Base-by-base conservation (phyloP, 306 rosid species). In the Astragalus membranaceus region DNA sequence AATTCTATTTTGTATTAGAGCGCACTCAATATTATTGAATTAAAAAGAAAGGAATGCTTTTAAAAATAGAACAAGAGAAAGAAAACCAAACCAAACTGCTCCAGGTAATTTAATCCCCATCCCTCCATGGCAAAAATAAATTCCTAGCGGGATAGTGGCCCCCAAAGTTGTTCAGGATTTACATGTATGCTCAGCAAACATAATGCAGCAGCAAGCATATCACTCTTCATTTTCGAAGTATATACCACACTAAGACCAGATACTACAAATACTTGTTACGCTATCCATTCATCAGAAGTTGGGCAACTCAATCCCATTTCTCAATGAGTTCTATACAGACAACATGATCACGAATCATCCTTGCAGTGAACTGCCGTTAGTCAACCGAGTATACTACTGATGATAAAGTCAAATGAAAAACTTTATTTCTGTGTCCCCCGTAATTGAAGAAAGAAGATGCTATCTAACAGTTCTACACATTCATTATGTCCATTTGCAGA, bases 61-160 rank as follows among this genome's bases (percentile, higher is more conserved):
- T 54, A 53, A 42, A 74, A 51, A 60, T 51, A 61, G 68, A 48
- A 50, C 10, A 11, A 43, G 78, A 75, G 81, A 72, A 83, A 69
- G 76, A 80, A 79, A 71, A 74, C 65, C 78, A 84, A 80, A 81
- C 85, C 72, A 80, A 79, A 80, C 72, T 48, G 75, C 80, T 75
- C 76, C 86, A 57, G 51, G 32, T 16, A 75, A 68, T 76, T 70
- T 74, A 75, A 67, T 67, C 52, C 79, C 83, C 77, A 62, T 56
- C 72, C 84, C 79, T 79, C 81, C 83, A 78, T 72, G 72, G 76
- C 74, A 72, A 78, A 69, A 83, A 58, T 61, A 20, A 74, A 68
- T 77, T 76, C 83, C 57, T 70, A 80, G 81, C 59, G 53, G 82
- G 72, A 75, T 74, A 82, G 70, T 77, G 77, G 71, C 78, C 78